Conservation (phyloP, 2,329 filamentous ascomycete species). For the Paracorniculantispora psalliotae region DNA sequence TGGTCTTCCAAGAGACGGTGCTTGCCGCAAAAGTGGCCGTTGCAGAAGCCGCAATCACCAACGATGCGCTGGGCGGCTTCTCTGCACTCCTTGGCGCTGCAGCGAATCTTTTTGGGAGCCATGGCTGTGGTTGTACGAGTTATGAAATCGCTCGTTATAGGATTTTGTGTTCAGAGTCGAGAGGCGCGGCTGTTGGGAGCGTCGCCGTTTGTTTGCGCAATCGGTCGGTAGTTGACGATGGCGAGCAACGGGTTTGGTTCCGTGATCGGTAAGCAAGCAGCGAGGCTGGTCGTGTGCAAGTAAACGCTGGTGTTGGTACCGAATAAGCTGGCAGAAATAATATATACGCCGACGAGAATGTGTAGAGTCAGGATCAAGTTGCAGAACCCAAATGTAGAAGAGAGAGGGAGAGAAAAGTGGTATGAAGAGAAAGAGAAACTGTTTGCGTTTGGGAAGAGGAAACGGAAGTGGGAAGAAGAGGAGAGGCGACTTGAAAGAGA, state of each 20-base stretch:
- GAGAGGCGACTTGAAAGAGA: neutral
- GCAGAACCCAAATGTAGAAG: neutral
- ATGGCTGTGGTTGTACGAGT: constrained; percentile 33
- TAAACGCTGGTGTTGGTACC: neutral
- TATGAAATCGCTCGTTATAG: too few species aligned
- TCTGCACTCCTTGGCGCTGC: constrained; percentile 85
- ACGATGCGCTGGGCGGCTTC: constrained; percentile 86
- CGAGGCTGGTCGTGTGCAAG: constrained; percentile 2
- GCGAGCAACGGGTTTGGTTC: neutral
- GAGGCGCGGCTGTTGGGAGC: neutral
- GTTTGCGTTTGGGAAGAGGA: neutral
- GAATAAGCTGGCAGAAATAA: neutral
- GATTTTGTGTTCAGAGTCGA: neutral
- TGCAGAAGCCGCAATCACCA: constrained; percentile 93
- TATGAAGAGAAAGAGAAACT: constrained; percentile 2
- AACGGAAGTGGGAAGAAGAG: constrained; percentile 1
- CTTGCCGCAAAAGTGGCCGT: constrained; percentile 90
- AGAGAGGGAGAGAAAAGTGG: neutral
- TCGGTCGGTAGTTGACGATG: too few species aligned
- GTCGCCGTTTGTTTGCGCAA: neutral
- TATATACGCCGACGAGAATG: neutral
- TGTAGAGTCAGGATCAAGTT: neutral
- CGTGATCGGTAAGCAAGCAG: constrained; percentile 9
- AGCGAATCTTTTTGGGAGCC: constrained; percentile 75
- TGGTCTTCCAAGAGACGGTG: constrained; percentile 93